These are phyloP conservation scores for Chenopodium suecicum DNA, from an alignment of 148 eudicot species.

Conservation along the genomic window DNA sequence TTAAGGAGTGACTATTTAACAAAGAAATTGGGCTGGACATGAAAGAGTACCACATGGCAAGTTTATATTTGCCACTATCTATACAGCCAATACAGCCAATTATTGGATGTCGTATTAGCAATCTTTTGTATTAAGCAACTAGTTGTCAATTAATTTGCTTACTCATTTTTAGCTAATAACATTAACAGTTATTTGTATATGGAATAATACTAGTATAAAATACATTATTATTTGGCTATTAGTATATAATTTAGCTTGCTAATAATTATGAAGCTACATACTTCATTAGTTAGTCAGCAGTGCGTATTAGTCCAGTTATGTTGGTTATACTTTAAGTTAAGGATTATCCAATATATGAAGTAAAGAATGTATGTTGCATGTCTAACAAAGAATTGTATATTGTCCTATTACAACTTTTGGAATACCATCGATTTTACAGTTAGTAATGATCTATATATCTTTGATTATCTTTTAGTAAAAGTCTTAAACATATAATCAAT, in stretches of 20 bases:
- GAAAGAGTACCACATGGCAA: not conserved
- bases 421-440: too few relatives aligned
- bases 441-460: too few relatives aligned
- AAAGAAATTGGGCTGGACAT: not conserved
- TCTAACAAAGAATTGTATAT: too few relatives aligned
- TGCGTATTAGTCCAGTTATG: too few relatives aligned
- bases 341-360: too few relatives aligned
- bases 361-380: too few relatives aligned
- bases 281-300: not conserved
- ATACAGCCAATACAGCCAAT: not conserved
- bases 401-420: too few relatives aligned
- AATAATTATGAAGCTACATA: not conserved
- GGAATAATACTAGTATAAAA: too few relatives aligned
- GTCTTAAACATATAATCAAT: too few relatives aligned
- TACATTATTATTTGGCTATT: not conserved
- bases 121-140: not conserved
- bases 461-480: too few relatives aligned
- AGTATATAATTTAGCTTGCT: not conserved
- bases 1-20: not conserved
- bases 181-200: too few relatives aligned
- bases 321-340: too few relatives aligned
- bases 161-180: not conserved
- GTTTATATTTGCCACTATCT: not conserved
- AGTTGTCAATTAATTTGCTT: not conserved
- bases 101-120: not conserved